Conservation (phyloP, 2,329 filamentous ascomycete genomes). For the Fusarium xylarioides region DNA sequence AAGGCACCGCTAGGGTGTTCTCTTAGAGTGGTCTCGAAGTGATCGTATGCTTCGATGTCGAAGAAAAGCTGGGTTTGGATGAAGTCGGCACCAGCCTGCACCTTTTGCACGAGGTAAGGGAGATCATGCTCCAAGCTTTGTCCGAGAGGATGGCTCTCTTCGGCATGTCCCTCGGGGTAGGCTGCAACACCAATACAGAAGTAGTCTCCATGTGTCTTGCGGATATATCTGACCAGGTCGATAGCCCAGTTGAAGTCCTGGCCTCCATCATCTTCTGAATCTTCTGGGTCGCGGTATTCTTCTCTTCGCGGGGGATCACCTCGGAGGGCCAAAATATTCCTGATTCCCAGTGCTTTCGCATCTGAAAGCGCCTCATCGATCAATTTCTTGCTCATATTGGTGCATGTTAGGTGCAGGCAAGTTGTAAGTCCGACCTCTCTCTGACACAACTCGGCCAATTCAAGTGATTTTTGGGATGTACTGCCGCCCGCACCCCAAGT, state of each 20-base stretch:
- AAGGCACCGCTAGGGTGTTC: slow-evolving; percentile 87
- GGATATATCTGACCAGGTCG: slow-evolving; percentile 91
- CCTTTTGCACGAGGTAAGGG: slow-evolving; percentile 90
- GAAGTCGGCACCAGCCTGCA: slow-evolving; percentile 91
- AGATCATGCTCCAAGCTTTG: slow-evolving; percentile 81
- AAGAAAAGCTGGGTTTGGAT: slow-evolving; percentile 99
- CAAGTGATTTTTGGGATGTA: slow-evolving; percentile 88
- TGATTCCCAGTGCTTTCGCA: slow-evolving; percentile 87
- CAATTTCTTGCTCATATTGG: slow-evolving; percentile 89
- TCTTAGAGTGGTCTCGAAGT: slow-evolving; percentile 79
- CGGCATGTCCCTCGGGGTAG: slow-evolving; percentile 94
- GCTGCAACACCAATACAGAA: slow-evolving; percentile 95
- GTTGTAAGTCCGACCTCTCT: slow-evolving; percentile 91
- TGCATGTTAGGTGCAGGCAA: slow-evolving; percentile 95
- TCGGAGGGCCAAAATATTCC: slow-evolving; percentile 91
- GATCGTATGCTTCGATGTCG: slow-evolving; percentile 82
- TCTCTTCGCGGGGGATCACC: slow-evolving; percentile 90
- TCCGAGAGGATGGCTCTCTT: slow-evolving; percentile 81
- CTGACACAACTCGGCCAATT: slow-evolving; percentile 95
- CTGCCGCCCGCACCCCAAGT: slow-evolving; percentile 98
- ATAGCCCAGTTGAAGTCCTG: slow-evolving; percentile 88
- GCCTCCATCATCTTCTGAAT: slow-evolving; percentile 68
- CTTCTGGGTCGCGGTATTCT: slow-evolving; percentile 76
- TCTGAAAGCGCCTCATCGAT: slow-evolving; percentile 91
- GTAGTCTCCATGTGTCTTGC: slow-evolving; percentile 86